Conservation (phyloP, 768 basidiomycete genomes). For the Boletellus emodensis region DNA sequence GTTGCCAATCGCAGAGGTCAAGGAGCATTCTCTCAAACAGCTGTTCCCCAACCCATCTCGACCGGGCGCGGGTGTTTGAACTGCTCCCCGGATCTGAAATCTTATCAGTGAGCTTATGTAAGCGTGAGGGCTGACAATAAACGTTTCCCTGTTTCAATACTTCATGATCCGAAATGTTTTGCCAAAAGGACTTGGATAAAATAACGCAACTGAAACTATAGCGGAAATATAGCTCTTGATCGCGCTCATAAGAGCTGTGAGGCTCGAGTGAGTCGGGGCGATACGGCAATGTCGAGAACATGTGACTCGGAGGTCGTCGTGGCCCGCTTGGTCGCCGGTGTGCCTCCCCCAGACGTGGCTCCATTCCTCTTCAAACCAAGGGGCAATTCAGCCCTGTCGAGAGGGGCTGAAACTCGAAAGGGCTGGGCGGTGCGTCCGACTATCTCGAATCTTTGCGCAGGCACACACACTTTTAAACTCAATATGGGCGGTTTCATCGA, state of each 20-base stretch:
- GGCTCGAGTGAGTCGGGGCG: not conserved
- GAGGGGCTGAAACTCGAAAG: too few species aligned
- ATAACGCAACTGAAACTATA: not conserved
- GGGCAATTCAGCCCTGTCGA: not conserved
- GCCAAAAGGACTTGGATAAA: not conserved
- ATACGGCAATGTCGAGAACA: slow-evolving; percentile 24
- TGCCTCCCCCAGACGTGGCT: not conserved
- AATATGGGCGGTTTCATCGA: slow-evolving; percentile 4
- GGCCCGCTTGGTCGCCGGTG: not conserved
- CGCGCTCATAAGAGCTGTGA: not conserved
- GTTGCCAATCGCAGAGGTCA: slow-evolving; percentile 9
- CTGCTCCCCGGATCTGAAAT: not conserved
- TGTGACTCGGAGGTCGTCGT: not conserved
- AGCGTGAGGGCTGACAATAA: slow-evolving; percentile 17
- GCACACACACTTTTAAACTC: slow-evolving; percentile 1
- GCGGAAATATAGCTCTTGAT: not conserved
- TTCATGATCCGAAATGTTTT: slow-evolving; percentile 18
- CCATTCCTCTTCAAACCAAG: slow-evolving; percentile 18
- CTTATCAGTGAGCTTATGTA: slow-evolving; percentile 1
- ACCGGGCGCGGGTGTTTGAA: not conserved
- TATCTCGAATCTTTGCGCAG: slow-evolving; percentile 1
- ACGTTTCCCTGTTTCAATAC: slow-evolving; percentile 21
- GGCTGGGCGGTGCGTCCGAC: slow-evolving; percentile 5
- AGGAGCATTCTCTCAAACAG: not conserved
- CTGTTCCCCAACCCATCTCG: slow-evolving; percentile 23